Conservation (phyloP, 1,284 basidiomycete genomes). For the Pulveroboletus sp. region DNA sequence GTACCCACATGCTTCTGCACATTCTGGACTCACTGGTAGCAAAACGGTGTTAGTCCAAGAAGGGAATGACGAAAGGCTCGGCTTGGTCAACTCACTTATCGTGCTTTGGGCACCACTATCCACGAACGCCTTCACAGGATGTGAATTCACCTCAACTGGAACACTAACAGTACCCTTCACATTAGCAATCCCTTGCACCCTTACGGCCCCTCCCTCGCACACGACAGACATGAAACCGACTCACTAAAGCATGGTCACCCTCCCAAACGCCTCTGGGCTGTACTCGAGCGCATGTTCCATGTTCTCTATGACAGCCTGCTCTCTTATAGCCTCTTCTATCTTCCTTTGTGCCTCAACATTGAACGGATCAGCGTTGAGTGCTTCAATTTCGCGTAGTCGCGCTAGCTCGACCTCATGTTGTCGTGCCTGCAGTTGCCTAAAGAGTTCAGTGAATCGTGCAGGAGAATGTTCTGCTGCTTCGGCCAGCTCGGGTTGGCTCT, state of each 20-base stretch:
- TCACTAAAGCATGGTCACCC: constrained; percentile 96
- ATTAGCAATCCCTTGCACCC: constrained; percentile 15
- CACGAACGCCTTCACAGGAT: constrained; percentile 93
- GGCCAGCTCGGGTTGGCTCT: constrained; percentile 86
- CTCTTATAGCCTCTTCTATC: constrained; percentile 93
- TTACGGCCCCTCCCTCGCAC: not conserved
- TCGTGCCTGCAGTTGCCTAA: constrained; percentile 62
- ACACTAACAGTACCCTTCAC: constrained; percentile 48
- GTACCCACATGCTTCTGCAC: constrained; percentile 89
- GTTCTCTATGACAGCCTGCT: constrained; percentile 90
- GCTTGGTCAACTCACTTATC: constrained; percentile 69
- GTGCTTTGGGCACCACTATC: constrained; percentile 97
- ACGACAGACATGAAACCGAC: constrained; percentile 30
- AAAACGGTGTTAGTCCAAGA: constrained; percentile 11
- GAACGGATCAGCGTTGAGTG: constrained; percentile 83
- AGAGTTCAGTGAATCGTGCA: constrained; percentile 70
- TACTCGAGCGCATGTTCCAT: constrained; percentile 91
- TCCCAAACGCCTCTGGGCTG: constrained; percentile 90
- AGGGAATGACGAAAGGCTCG: constrained; percentile 1
- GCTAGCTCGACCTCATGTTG: constrained; percentile 55
- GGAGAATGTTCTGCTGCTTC: constrained; percentile 71
- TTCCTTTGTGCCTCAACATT: constrained; percentile 88
- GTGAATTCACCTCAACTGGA: constrained; percentile 88
- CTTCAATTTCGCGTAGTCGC: constrained; percentile 64
- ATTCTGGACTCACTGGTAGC: constrained; percentile 85